phyloP scores from a whole-genome alignment of 1,284 basidiomycete species.

The Tilletia horrida region DNA sequence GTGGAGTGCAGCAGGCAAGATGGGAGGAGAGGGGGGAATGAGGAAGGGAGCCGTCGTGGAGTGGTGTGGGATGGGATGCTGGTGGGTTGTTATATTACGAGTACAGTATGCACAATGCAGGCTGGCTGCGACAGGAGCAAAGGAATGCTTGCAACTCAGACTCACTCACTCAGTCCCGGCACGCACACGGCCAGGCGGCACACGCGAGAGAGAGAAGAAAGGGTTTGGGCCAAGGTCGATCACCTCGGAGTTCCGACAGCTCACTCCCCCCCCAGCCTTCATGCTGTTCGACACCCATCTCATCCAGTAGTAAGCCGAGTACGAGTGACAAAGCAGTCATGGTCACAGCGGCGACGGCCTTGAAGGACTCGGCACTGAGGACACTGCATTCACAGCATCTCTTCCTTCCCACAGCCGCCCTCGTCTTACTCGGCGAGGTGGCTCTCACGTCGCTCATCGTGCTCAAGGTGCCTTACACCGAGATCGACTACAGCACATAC shows the following conservation, averaged over 20 bases:
- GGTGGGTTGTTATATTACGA: neutral
- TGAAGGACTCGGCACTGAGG: neutral
- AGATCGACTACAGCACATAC: slow-evolving; percentile 96
- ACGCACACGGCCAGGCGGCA: no score
- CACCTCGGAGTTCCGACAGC: no score
- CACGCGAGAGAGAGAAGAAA: no score
- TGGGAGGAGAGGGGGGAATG: neutral
- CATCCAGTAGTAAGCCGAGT: neutral
- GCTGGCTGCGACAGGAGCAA: no score
- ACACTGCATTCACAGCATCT: slow-evolving; percentile 3
- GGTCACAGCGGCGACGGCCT: neutral
- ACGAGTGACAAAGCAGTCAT: neutral
- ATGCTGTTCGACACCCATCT: neutral
- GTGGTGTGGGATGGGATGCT: neutral
- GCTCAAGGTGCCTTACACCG: slow-evolving; percentile 64
- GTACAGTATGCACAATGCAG: no score
- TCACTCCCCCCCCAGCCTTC: no score
- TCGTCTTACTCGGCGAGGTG: slow-evolving; percentile 23
- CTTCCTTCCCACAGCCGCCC: slow-evolving; percentile 8
- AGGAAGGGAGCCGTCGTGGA: neutral
- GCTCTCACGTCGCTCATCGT: slow-evolving; percentile 26
- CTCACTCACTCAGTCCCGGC: no score
- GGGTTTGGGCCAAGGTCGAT: no score
- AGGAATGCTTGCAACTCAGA: no score
- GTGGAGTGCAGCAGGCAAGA: neutral